Conservation (phyloP, 1,139 yeast species). For the Kodamaea sp. region DNA sequence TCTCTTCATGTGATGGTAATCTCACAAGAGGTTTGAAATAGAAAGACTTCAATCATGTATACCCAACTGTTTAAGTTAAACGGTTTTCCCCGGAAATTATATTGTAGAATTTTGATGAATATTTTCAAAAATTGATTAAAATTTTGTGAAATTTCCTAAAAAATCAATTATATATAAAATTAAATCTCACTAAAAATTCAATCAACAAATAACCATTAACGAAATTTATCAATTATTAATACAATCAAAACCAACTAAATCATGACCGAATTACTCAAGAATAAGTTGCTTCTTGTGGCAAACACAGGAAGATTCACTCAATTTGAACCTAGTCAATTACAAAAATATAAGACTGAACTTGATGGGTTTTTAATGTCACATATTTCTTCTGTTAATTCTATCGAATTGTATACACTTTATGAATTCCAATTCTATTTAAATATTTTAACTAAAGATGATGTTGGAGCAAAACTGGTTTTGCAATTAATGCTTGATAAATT, state of each 20-base stretch:
- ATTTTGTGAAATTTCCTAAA: too few relatives aligned
- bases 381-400: conserved; percentile 33
- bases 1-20: too few relatives aligned
- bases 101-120: too few relatives aligned
- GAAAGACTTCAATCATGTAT: too few relatives aligned
- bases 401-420: conserved; percentile 55
- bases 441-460: conserved; percentile 61
- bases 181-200: too few relatives aligned
- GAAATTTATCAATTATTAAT: too few relatives aligned
- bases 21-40: too few relatives aligned
- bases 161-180: too few relatives aligned
- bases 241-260: neutral
- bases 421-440: conserved; percentile 73
- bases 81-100: too few relatives aligned
- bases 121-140: too few relatives aligned
- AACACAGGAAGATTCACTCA: conserved; percentile 16
- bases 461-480: conserved; percentile 64
- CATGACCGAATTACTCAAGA: conserved; percentile 9
- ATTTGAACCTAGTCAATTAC: conserved; percentile 17
- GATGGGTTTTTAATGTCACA: conserved; percentile 26
- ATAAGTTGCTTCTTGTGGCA: conserved; percentile 18
- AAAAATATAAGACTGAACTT: conserved; percentile 18
- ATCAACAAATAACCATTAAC: too few relatives aligned
- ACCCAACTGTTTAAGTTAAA: too few relatives aligned
- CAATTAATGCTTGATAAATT: conserved; percentile 67